Evolutionary conservation across 2,329 filamentous ascomycete genomes (phyloP).

Genomic region (Chaetomiaceae sp.): DNA sequence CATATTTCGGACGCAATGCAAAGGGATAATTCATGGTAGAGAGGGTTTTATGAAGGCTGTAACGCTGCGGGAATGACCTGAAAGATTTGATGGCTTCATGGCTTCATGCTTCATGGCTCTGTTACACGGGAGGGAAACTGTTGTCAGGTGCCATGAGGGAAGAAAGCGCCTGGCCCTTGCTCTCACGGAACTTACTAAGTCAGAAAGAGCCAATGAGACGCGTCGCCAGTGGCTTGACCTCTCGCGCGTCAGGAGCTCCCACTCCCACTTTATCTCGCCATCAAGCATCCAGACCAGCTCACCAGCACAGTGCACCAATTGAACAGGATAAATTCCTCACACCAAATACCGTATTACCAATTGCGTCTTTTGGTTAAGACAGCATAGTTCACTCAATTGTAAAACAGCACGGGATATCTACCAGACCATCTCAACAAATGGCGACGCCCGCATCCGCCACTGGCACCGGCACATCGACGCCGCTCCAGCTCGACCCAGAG

Average conservation of each 20-base stretch:
- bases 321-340: not conserved
- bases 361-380: not conserved
- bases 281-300: not conserved
- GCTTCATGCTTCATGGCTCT: too few relatives aligned
- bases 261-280: not conserved
- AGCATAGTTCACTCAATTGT: not conserved
- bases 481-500: conserved; percentile 32
- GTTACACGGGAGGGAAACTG: too few relatives aligned
- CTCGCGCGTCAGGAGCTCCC: conserved; percentile 16
- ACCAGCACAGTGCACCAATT: not conserved
- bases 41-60: too few relatives aligned
- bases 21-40: too few relatives aligned
- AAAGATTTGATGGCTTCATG: too few relatives aligned
- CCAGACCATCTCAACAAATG: conserved; percentile 16
- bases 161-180: not conserved
- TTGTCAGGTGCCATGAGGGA: not conserved
- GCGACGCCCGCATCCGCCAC: conserved; percentile 29
- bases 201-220: conserved; percentile 23
- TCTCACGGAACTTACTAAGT: not conserved
- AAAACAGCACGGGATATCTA: not conserved
- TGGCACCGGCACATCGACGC: conserved; percentile 34
- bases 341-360: not conserved
- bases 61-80: too few relatives aligned
- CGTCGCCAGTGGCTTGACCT: conserved; percentile 7
- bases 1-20: too few relatives aligned